Base-by-base conservation (phyloP, 768 basidiomycete species). In the Lentinus tigrinus region DNA sequence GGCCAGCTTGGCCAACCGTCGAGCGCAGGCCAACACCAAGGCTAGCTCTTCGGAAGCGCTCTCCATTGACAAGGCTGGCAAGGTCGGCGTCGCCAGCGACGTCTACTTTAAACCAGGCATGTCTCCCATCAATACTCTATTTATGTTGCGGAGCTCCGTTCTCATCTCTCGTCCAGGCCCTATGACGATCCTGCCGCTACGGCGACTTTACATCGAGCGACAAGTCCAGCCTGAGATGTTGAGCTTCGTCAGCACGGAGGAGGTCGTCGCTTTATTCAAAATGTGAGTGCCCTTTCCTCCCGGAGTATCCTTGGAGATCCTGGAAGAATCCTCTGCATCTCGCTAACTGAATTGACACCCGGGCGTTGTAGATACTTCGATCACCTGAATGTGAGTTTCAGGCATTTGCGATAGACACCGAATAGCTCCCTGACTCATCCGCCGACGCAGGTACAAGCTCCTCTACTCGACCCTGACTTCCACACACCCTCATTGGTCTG, bases 401-500 rank as follows among this genome's bases (percentile, higher is more conserved):
- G 13, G 17, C 21, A 59, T 47, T 31, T 31, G 31, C 31, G 31
- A 31, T 31, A 28, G 47, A 52, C 34, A 26, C 52, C 47, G 57
- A 52, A 21, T 36, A 52, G 57, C 49, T 48, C 52, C 54, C 56
- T 38, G 49, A 56, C 58, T 58, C 56, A 46, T 56, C 52, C 62
- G 46, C 23, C 43, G 48, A 40, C 26, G 43, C 60, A 93, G 89
- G 83, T 84, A 74, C 92, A 93, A 62, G 85, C 86, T 55, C 87
- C 88, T 54, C 75, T 98, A 47, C 75, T 99, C 48, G 93, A 96
- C 65, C 81, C 83, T 40, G 84, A 89, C 48, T 95, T 96, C 72
- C 97, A 98, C 72, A 97, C 96, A 0, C 95, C 96, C 1, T 85
- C 93, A 3, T 82, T 97, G 37, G 92, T 98, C 16, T 95, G 95